Base-by-base conservation (phyloP, 2,329 filamentous ascomycete genomes). In the Sporothrix euskadiensis region DNA sequence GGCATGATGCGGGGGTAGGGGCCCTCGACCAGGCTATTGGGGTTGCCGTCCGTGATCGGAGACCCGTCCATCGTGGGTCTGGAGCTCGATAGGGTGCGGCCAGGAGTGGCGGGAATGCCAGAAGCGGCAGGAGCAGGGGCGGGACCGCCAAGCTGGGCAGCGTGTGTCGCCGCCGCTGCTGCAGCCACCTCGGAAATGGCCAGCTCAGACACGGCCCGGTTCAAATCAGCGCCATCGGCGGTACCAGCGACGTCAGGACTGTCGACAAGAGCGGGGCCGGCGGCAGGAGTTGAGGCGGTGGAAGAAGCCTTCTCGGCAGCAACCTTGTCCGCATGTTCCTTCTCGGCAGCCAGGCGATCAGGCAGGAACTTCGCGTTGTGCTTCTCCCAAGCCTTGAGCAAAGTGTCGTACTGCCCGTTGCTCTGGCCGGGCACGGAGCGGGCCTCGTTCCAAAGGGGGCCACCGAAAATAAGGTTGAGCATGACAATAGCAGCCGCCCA, bases 401-500 rank as follows among this genome's bases (percentile, higher is more conserved):
- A 89, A 49, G 86, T 84, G 71, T 88, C 86, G 82, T 93, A 96
- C 76, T 88, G 86, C n/a, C 80, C 79, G 75, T 87, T 84, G 73
- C 79, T 86, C 32, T 39, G 57, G 16, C 57, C 57, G 2, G 57
- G 16, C 30, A 59, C 47, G 80, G 66, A 19, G 73, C 89, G 88
- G 0, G 93, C 92, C 75, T 89, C 88, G 69, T 88, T 85, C 94
- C 94, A 97, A 8, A 94, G 88, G 63, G 88, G 90, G 30, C 89
- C 92, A 59, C 89, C 88, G 78, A 92, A 92, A 54, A 88, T 88
- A 76, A 97, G 88, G 75, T 91, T 90, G 74, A 97, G 84, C 86
- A 93, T 95, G 76, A 96, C 91, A 73, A 97, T 90, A 32, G 91
- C 94, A 69, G 91, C 91, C 72, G 92, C 91, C 94, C 94, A 97